Evolutionary conservation across 768 basidiomycete genomes (phyloP), one percentile per base, ranked within the genome.

Genomic region (Chalciporus chontae): DNA sequence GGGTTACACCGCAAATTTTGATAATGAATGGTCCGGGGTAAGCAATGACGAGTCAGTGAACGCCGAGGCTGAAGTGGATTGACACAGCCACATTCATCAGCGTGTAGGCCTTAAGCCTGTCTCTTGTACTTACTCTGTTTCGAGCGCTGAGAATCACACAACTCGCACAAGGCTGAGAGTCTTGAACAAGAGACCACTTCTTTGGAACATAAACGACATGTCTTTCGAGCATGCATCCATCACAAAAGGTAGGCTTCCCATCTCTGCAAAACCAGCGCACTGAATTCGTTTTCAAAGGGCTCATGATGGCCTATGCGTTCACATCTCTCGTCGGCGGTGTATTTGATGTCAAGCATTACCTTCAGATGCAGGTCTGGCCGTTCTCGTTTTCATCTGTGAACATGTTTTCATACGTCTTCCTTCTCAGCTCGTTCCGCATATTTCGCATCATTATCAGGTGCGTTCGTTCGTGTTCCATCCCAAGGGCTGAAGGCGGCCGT

Each of bases 391-490:
- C 36, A 8, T 19, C 42, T 37, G 13, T 40, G 29, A 40, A 34
- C 15, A 14, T 40, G 45, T 34, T 40, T 47, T 53, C 31, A 57
- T 39, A 42, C 2, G 19, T 18, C 52, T 43, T 61, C 26, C n/a
- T 37, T 29, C 38, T 18, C 54, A 93, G 84, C 78, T 94, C 36
- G 79, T 89, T 17, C 94, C 93, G 2, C 93, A 96, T 64, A 77
- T 96, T 42, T 91, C 90, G n/a, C 81, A 80, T 46, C 80, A 94
- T 65, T 87, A 90, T 61, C 93, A 95, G 76, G 93, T 90, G 71
- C 52, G 45, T 50, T 45, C 17, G 43, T 43, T 45, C 17, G 43
- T 43, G 24, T 45, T 44, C 43, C 45, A 15, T 26, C 32, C 10
- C 42, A 43, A 49, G 34, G 14, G 41, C 31, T 51, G 44, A 55